phyloP scores from a whole-genome alignment of 345 rosid genomes.

The Aurinia saxatilis region DNA sequence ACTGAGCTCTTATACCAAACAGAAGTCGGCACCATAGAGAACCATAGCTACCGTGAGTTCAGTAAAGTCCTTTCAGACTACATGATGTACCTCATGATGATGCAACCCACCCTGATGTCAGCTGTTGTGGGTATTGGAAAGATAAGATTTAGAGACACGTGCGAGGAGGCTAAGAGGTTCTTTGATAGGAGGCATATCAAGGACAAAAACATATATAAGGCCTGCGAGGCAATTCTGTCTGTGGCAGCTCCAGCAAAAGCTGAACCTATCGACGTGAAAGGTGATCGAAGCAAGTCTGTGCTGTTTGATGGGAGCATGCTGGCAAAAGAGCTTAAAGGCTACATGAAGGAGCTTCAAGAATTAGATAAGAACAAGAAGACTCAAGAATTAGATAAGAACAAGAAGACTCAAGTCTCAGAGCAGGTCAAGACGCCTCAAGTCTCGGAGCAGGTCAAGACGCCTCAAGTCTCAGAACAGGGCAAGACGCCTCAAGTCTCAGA shows the following conservation, averaged over 20 bases:
- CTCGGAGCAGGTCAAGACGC: too few species aligned
- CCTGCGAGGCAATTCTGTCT: constrained; percentile 6
- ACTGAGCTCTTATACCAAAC: constrained; percentile 34
- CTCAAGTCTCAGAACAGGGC: too few species aligned
- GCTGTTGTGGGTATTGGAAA: constrained; percentile 44
- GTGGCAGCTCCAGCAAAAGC: too few species aligned
- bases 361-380: too few species aligned
- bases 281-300: constrained; percentile 33
- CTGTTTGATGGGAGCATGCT: constrained; percentile 31
- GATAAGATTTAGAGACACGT: constrained; percentile 44
- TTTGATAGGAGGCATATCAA: constrained; percentile 20
- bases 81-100: constrained; percentile 47
- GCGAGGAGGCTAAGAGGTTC: constrained; percentile 36
- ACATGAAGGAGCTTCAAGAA: too few species aligned
- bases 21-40: background rate
- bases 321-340: constrained; percentile 17
- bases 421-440: too few species aligned
- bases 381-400: too few species aligned
- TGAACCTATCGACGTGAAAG: too few species aligned
- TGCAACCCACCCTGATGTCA: constrained; percentile 45
- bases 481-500: too few species aligned
- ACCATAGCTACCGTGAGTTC: constrained; percentile 24
- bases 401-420: too few species aligned
- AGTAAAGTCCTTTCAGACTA: constrained; percentile 52
- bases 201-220: background rate